Percentiles rank a stretch among this genome's conserved stretches.
Evolutionary conservation across 345 rosid genomes (phyloP).

Genomic region (Psidium guajava): DNA sequence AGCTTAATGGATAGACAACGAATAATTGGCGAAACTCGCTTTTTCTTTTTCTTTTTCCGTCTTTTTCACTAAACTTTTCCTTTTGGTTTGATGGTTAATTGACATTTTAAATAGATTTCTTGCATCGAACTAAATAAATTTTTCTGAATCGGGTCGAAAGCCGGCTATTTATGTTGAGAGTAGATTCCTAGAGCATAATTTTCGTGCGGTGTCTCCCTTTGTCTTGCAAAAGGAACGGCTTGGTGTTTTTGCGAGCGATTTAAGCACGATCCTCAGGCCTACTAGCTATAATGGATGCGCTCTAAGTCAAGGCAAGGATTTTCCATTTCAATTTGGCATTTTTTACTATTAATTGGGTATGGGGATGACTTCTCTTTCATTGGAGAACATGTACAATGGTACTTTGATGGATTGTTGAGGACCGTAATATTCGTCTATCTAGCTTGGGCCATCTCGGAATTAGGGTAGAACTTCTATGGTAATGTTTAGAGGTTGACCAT

Average conservation of each 20-base stretch:
- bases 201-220: too few species aligned
- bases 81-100: neutral
- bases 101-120: neutral
- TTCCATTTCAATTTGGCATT: neutral
- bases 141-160: neutral
- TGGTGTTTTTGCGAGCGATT: too few species aligned
- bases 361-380: neutral
- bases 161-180: neutral
- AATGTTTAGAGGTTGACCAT: neutral
- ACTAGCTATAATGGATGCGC: too few species aligned
- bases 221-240: too few species aligned
- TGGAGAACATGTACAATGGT: neutral
- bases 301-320: too few species aligned
- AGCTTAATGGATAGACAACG: neutral
- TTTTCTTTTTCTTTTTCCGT: neutral
- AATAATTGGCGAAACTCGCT: fast-evolving
- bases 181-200: neutral
- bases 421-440: neutral
- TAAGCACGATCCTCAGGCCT: too few species aligned
- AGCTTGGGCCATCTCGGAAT: neutral
- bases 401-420: neutral
- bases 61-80: neutral
- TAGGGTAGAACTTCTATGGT: neutral
- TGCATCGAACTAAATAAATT: fast-evolving
- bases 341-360: neutral